Evolutionary conservation across 2,329 filamentous ascomycete genomes (phyloP).

Genomic region (Penicillium sp.): DNA sequence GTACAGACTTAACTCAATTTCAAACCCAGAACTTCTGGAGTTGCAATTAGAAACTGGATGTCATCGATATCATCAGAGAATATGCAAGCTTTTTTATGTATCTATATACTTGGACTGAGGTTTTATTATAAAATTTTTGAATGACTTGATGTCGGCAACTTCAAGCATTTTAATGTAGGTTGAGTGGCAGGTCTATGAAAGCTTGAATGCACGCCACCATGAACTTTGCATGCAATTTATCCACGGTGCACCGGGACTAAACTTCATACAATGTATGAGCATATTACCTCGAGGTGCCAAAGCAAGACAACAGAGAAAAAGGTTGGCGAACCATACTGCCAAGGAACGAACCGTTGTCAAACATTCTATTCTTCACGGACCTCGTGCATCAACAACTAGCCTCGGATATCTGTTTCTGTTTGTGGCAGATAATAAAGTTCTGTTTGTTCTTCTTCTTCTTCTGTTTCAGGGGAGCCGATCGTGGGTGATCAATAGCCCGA

Average conservation of each 20-base stretch:
- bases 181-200: neutral
- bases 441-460: neutral
- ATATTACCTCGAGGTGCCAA: neutral
- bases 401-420: neutral
- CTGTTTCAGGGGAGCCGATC: slow-evolving; percentile 5
- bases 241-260: neutral
- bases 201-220: neutral
- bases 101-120: neutral
- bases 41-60: neutral
- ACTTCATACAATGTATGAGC: too few species aligned
- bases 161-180: neutral
- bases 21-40: neutral
- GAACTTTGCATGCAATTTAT: neutral
- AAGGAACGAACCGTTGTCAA: neutral
- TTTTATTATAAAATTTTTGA: too few species aligned
- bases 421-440: neutral
- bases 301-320: neutral
- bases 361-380: neutral
- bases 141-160: neutral
- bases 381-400: neutral
- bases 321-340: neutral
- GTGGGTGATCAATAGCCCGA: neutral
- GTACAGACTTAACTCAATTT: neutral
- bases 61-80: neutral
- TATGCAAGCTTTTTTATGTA: neutral